Base-by-base conservation (phyloP, 768 basidiomycete species). In the Mycena alexandri region DNA sequence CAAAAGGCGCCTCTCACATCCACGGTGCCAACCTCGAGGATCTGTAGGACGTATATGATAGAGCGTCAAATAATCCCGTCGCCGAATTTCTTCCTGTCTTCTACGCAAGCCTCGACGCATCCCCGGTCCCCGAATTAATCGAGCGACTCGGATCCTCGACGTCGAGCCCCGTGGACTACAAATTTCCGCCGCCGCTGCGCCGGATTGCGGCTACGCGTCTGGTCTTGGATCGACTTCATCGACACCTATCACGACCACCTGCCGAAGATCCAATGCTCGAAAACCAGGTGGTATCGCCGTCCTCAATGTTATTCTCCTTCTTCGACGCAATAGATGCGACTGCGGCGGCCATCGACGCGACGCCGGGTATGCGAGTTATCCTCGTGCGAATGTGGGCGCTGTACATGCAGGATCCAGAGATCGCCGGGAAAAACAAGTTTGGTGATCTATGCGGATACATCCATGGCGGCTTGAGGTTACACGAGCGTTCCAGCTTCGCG, bases 151-250 rank as follows among this genome's bases (percentile, higher is more conserved):
- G 24, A 11, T 46, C 57, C 13, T 22, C 46, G 10, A 12, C n/a
- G n/a, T 54, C 53, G 54, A 55, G 38, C 11, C 5, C 53, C 2
- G 36, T 12, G 3, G 44, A 50, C 24, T 48, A 33, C 2, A 34
- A 47, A 33, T 16, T 38, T 2, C 36, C 5, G 19, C 9, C 8
- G 11, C 33, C 2, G 38, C 50, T 8, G 29, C n/a, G 10, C 16
- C 38, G 2, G 48, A 61, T 44, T 61, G 19, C 52, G 60, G 60
- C 38, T 14, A 16, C 48, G 60, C 1, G 6, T 11, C 11, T 61
- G 60, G 60, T 9, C 60, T 17, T 61, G 60, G 60, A 41, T 61
- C 5, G 34, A 53, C 5, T 52, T 61, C 24, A 50, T 61, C 29
- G 60, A 44, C 22, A 61, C 50, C 5, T 34, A 61, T 53, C 38